A percentile compares a stretch with the other conserved stretches of the same genome.
Conservation (phyloP, 208 protist genomes). For the Polymyxa betae region DNA sequence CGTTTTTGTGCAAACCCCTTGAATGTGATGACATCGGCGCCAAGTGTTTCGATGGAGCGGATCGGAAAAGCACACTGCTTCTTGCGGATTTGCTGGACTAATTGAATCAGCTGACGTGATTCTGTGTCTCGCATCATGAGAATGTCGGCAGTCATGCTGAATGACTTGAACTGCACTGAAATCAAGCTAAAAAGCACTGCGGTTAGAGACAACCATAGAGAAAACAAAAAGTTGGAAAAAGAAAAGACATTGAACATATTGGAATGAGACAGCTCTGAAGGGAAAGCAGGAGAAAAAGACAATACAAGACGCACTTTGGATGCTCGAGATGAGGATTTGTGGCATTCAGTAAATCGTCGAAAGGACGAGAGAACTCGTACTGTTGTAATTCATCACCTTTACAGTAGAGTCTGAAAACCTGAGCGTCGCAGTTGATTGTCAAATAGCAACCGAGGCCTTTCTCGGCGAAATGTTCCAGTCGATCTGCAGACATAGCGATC, state of each 20-base stretch:
- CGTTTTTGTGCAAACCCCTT: not conserved
- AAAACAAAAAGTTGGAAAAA: no score
- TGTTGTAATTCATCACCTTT: not conserved
- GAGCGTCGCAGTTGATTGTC: not conserved
- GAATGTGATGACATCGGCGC: not conserved
- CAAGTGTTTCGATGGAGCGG: not conserved
- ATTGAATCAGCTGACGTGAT: not conserved
- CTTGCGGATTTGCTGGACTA: not conserved
- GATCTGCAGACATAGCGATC: not conserved
- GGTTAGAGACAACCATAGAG: no score
- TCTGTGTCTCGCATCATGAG: not conserved
- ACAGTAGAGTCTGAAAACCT: not conserved
- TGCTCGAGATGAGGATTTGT: not conserved
- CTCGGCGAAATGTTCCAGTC: not conserved
- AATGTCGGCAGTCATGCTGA: not conserved
- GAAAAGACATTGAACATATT: no score
- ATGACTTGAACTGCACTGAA: not conserved
- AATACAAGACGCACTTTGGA: not conserved
- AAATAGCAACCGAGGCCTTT: not conserved
- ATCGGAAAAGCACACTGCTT: not conserved
- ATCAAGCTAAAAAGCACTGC: not conserved
- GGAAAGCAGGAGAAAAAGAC: not conserved
- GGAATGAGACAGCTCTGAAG: no score
- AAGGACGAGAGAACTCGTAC: not conserved
- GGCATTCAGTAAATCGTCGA: slow-evolving; percentile 13